Evolutionary conservation across 768 basidiomycete genomes (phyloP).

Genomic region (Galerina sulciceps): DNA sequence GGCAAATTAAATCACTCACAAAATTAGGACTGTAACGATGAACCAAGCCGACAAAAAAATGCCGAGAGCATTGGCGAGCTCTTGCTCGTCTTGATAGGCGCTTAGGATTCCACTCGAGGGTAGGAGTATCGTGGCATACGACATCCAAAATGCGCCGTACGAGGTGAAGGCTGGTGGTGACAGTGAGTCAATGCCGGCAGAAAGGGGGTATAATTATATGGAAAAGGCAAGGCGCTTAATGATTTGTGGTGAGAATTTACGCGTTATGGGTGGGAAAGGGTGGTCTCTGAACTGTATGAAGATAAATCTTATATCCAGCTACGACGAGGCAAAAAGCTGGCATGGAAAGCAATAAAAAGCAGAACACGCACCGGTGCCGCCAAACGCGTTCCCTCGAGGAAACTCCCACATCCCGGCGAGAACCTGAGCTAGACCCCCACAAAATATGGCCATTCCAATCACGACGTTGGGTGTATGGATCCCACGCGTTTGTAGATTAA

Average conservation of each 20-base stretch:
- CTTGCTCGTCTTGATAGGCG: constrained; percentile 45
- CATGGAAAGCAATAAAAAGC: neutral
- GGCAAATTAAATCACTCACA: constrained; percentile 23
- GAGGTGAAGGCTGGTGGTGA: constrained; percentile 65
- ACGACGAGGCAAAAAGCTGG: too few relatives aligned
- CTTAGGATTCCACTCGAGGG: constrained; percentile 62
- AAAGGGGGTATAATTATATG: too few relatives aligned
- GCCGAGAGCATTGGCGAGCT: constrained; percentile 60
- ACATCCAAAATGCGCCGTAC: constrained; percentile 88
- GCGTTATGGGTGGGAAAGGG: too few relatives aligned
- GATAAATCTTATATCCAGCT: too few relatives aligned
- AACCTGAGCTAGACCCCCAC: constrained; percentile 75
- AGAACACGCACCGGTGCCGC: constrained; percentile 59
- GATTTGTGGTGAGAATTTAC: too few relatives aligned
- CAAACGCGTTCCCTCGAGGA: constrained; percentile 61
- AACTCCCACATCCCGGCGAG: constrained; percentile 82
- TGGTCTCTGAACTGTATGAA: too few relatives aligned
- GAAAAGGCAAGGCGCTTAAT: too few relatives aligned
- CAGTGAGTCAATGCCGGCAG: neutral
- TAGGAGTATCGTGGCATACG: constrained; percentile 70
- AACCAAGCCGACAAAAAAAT: constrained; percentile 71
- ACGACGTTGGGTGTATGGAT: constrained; percentile 59
- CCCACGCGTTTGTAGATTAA: constrained; percentile 52
- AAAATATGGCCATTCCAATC: constrained; percentile 73
- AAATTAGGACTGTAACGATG: constrained; percentile 61